phyloP scores from a whole-genome alignment of 371 early-diverging fungal species.

The Lichtheimia ramosa region DNA sequence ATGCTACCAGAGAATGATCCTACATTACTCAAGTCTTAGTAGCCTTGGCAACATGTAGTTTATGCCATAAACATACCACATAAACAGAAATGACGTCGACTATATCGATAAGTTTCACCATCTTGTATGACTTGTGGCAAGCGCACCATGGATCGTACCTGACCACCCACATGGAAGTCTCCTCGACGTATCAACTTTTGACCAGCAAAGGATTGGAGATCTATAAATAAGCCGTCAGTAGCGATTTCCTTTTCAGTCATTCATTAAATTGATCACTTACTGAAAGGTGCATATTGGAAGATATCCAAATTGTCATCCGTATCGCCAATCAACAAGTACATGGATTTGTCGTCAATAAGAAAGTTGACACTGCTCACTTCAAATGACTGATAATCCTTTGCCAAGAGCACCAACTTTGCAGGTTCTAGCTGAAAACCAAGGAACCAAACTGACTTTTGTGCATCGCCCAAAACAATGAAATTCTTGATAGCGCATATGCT shows the following conservation, averaged over 20 bases:
- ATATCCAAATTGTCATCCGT: slow-evolving; percentile 80
- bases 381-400: slow-evolving; percentile 85
- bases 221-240: slow-evolving; percentile 27
- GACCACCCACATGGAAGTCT: slow-evolving; percentile 84
- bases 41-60: neutral
- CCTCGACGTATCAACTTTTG: slow-evolving; percentile 88
- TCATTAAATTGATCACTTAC: slow-evolving; percentile 45
- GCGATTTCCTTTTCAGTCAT: neutral
- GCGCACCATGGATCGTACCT: slow-evolving; percentile 65
- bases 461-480: slow-evolving; percentile 91
- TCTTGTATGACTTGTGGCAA: slow-evolving; percentile 47
- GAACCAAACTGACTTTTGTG: slow-evolving; percentile 91
- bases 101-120: slow-evolving; percentile 20
- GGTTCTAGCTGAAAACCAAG: slow-evolving; percentile 97
- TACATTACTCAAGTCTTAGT: slow-evolving; percentile 4
- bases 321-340: slow-evolving; percentile 84
- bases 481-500: slow-evolving; percentile 86
- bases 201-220: slow-evolving; percentile 87
- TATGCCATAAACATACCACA: slow-evolving; percentile 38
- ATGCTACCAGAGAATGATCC: slow-evolving; percentile 76
- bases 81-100: slow-evolving; percentile 47
- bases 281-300: slow-evolving; percentile 85
- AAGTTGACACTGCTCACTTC: slow-evolving; percentile 75
- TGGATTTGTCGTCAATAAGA: slow-evolving; percentile 71
- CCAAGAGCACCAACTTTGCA: slow-evolving; percentile 83